Conservation (phyloP, 441 rosid genomes). For the Gossypium lobatum region DNA sequence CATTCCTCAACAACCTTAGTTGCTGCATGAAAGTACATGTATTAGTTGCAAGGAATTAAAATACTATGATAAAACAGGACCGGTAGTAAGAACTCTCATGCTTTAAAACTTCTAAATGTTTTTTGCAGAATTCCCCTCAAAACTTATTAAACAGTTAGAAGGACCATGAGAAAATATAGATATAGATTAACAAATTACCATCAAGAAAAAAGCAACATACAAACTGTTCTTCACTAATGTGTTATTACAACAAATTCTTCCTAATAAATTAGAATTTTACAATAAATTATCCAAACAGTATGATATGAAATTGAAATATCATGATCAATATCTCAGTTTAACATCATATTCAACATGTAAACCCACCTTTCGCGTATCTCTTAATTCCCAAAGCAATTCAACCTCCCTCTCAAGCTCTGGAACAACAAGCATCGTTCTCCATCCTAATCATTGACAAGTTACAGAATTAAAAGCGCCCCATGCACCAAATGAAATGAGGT, state of each 20-base stretch:
- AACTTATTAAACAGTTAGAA: neutral
- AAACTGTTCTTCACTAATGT: neutral
- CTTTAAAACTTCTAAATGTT: neutral
- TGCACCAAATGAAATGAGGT: neutral
- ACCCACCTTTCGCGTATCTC: conserved; percentile 71
- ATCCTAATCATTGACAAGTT: conserved; percentile 45
- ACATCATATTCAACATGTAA: neutral
- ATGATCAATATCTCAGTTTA: neutral
- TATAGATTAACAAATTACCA: neutral
- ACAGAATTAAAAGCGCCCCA: neutral
- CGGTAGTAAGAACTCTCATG: neutral
- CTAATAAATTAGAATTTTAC: neutral
- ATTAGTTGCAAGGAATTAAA: conserved; percentile 1
- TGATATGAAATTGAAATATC: neutral
- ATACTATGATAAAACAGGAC: neutral
- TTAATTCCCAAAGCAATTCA: conserved; percentile 72
- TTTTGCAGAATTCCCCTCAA: neutral
- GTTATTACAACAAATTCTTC: neutral
- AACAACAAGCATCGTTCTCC: conserved; percentile 98
- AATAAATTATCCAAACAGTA: neutral
- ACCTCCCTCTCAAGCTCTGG: conserved; percentile 98
- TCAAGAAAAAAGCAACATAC: neutral
- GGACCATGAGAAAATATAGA: neutral
- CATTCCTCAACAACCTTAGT: conserved; percentile 67
- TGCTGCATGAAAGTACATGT: conserved; percentile 39